These are phyloP conservation scores for Lentinus brumalis DNA, from an alignment of 768 basidiomycete genomes.

Conservation along the genomic window DNA sequence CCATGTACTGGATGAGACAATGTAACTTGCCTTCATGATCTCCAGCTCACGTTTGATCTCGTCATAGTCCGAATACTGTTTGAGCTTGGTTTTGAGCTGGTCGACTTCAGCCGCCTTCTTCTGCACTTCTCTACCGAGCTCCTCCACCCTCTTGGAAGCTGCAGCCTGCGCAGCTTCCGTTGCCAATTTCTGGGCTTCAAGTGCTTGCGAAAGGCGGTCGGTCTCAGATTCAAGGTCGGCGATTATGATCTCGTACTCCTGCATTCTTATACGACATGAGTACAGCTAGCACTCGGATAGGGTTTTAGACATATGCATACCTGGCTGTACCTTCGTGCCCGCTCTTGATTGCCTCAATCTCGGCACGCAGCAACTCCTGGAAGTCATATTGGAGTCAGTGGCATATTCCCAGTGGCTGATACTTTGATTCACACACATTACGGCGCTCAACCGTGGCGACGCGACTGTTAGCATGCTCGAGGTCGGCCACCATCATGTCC, in stretches of 20 bases:
- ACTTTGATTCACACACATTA: conserved; percentile 59
- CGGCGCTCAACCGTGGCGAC: conserved; percentile 91
- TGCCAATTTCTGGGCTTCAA: conserved; percentile 61
- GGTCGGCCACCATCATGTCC: conserved; percentile 92
- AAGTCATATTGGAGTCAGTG: neutral
- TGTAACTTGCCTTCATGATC: conserved; percentile 88
- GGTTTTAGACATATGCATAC: conserved; percentile 41
- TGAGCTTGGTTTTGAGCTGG: conserved; percentile 65
- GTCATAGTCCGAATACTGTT: conserved; percentile 85
- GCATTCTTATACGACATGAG: conserved; percentile 50
- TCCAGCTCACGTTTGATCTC: conserved; percentile 97
- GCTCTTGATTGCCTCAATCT: conserved; percentile 87
- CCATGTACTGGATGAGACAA: neutral
- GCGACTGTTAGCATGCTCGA: conserved; percentile 93
- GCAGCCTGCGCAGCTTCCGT: conserved; percentile 49
- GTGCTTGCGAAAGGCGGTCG: conserved; percentile 63
- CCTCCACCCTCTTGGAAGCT: conserved; percentile 58
- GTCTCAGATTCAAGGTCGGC: conserved; percentile 76
- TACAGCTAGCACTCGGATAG: neutral
- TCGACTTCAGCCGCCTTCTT: conserved; percentile 68
- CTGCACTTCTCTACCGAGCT: conserved; percentile 58
- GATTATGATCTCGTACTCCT: conserved; percentile 72
- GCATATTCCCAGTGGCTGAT: neutral
- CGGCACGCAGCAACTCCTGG: conserved; percentile 92
- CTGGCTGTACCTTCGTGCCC: conserved; percentile 71